A percentile compares a stretch with the other conserved stretches of the same genome.
These are phyloP conservation scores for Brassica nigra DNA, from an alignment of 345 rosid genomes.

Conservation along the genomic window DNA sequence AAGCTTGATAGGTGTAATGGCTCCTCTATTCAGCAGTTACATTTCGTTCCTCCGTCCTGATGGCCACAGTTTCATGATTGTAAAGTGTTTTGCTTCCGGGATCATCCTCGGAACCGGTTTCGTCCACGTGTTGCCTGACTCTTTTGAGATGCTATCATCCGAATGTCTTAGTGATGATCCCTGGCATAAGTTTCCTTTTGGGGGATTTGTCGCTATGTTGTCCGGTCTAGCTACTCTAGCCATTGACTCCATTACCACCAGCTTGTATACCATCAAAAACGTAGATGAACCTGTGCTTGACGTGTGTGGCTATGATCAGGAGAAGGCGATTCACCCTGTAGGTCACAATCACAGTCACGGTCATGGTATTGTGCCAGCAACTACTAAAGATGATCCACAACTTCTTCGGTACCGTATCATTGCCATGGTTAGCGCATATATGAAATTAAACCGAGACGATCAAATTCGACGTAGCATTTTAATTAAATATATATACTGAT, in stretches of 20 bases:
- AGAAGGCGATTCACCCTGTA: conserved; percentile 22
- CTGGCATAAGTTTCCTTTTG: conserved; percentile 80
- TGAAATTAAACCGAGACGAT: neutral
- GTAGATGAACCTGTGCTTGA: conserved; percentile 17
- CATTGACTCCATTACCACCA: conserved; percentile 70
- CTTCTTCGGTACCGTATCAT: conserved; percentile 57
- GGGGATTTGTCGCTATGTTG: conserved; percentile 78
- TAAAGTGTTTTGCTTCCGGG: conserved; percentile 71
- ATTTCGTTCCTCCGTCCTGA: conserved; percentile 64
- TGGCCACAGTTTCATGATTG: conserved; percentile 49
- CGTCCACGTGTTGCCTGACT: conserved; percentile 83
- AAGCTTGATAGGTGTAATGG: conserved; percentile 61
- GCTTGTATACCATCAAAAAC: conserved; percentile 43
- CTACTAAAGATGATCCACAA: conserved; percentile 37
- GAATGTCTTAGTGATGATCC: conserved; percentile 63
- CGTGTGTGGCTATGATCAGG: conserved; percentile 35
- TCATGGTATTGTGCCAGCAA: conserved; percentile 4
- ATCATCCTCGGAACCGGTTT: conserved; percentile 83
- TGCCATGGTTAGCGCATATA: conserved; percentile 54
- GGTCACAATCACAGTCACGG: conserved; percentile 16
- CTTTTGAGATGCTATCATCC: conserved; percentile 68
- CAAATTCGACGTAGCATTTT: neutral
- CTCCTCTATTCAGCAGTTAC: conserved; percentile 56
- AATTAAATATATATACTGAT: neutral
- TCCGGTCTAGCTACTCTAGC: conserved; percentile 66